A percentile compares a stretch with the other conserved stretches of the same genome.
These are phyloP conservation scores for Yamadazyma friedrichii DNA, from an alignment of 1,139 yeast species.

Conservation along the genomic window DNA sequence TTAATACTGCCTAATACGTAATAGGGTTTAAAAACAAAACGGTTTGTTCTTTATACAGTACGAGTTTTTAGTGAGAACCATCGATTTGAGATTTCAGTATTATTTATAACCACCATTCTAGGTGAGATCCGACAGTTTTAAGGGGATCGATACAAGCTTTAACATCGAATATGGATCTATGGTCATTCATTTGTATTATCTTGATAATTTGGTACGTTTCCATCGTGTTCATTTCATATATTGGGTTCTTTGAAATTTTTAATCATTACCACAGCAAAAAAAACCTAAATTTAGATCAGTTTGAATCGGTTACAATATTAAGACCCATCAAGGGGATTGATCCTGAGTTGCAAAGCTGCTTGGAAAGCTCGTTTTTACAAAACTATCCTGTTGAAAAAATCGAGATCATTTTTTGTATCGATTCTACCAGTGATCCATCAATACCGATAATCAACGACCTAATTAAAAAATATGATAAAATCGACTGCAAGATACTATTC, in stretches of 20 bases:
- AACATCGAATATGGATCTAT: conserved; percentile 3
- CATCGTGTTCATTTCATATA: conserved; percentile 41
- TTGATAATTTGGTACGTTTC: conserved; percentile 44
- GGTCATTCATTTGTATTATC: conserved; percentile 9
- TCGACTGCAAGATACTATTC: conserved; percentile 59
- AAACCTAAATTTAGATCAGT: conserved; percentile 6
- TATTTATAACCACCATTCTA: no score
- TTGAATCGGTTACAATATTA: conserved; percentile 68
- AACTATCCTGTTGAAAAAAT: conserved; percentile 57
- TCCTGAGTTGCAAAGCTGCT: conserved; percentile 66
- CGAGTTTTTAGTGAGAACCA: conserved; percentile 1
- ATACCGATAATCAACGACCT: conserved; percentile 54
- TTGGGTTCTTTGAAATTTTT: conserved; percentile 49
- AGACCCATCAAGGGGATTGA: conserved; percentile 87
- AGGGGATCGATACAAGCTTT: not conserved
- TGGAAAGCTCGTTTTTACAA: conserved; percentile 68
- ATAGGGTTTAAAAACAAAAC: not conserved
- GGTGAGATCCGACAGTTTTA: no score
- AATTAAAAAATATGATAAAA: conserved; percentile 52
- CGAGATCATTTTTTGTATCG: conserved; percentile 78
- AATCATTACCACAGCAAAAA: conserved; percentile 33
- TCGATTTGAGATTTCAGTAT: no score
- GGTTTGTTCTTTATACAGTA: conserved; percentile 3
- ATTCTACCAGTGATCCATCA: conserved; percentile 61
- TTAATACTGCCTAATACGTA: no score